Evolutionary conservation across 208 protist species (phyloP), one percentile per base, ranked within the genome.

Genomic region (Leishmania arabica): DNA sequence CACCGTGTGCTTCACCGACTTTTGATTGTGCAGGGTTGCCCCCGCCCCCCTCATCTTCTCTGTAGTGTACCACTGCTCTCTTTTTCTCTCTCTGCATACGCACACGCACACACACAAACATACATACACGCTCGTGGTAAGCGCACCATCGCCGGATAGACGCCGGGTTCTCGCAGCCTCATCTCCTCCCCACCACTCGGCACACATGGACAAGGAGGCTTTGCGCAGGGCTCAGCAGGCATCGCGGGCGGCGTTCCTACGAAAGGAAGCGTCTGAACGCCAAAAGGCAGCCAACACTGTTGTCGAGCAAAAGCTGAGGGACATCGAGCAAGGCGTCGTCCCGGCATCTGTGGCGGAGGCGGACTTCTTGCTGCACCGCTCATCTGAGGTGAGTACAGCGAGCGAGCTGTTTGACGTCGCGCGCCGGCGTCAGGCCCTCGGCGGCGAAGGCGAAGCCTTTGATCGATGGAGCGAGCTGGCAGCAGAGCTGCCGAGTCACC

Each of bases 291-390:
- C 92, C 5, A 82, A 88, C 9, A 75, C 82, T 11, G 95, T 94
- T 7, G 75, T 98, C 65, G 86, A 96, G 79, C 83, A 93, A 60
- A 93, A 93, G 72, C 81, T 96, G 54, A 66, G 87, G 7, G 95
- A 98, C 68, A 90, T 96, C 76, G 95, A 95, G 80, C 87, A 89
- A 13, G 95, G 93, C 21, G 79, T 98, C 21, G 80, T 94, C 34
- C 91, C 93, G 13, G 73, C 83, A 8, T 88, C 88, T 9, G 77
- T 94, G 21, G 69, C 80, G 0, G 95, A 98, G 84, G 88, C 89
- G 7, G 91, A 96, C 45, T 90, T 95, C 31, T 82, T 96, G 3
- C 84, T 91, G 19, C 84, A 90, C 66, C 93, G 92, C 78, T 85
- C 91, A 15, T 78, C 87, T 42, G 91, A 98, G 81, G 92, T 96